Evolutionary conservation across 441 rosid species (phyloP), one percentile per base, ranked within the genome.

Genomic region (Populus hybrid): DNA sequence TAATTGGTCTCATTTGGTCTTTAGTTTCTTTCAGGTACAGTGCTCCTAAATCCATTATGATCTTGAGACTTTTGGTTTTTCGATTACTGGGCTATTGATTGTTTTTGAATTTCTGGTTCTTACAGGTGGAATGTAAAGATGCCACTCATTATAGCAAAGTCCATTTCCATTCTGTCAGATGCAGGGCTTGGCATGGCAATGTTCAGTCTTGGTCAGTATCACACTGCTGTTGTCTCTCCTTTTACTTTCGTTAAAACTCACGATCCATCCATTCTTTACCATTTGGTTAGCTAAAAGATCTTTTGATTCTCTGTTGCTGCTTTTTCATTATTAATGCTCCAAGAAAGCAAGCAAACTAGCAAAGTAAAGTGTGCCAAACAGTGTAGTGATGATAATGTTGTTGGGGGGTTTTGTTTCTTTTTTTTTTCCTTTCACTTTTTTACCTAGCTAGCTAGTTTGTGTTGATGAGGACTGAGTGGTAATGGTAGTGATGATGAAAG

Each of bases 161-260:
- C 99, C 86, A 95, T 95, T 82, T 91, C 99, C 78, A 95, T 95
- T 74, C 92, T 95, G 88, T 95, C 99, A 81, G 98, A 95, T 89
- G 99, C 99, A 83, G 99, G 99, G 73, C 95, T 95, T 72, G 99
- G 99, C 93, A 94, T 95, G 99, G 99, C 99, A 76, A 95, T 95
- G 99, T 95, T 95, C 90, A 95, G 99, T 85, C 98, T 95, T 61
- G 99, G 99, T 95, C 93, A 90, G 99, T 92, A 79, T 34, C 28
- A 10, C 14, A 63, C 66, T 63, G 6, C 10, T 63, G 28, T 24
- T 12, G 12, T 30, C 67, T 10, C 20, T 21, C 38, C n/a, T 23
- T 32, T 42, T 20, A n/a, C 73, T 40, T 40, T 42, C 36, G 50
- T 42, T 61, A 20, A 24, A 70, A n/a, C 34, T 72, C 28, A 63